Base-by-base conservation (phyloP, 2,329 filamentous ascomycete species). In the Onygenales sp. region DNA sequence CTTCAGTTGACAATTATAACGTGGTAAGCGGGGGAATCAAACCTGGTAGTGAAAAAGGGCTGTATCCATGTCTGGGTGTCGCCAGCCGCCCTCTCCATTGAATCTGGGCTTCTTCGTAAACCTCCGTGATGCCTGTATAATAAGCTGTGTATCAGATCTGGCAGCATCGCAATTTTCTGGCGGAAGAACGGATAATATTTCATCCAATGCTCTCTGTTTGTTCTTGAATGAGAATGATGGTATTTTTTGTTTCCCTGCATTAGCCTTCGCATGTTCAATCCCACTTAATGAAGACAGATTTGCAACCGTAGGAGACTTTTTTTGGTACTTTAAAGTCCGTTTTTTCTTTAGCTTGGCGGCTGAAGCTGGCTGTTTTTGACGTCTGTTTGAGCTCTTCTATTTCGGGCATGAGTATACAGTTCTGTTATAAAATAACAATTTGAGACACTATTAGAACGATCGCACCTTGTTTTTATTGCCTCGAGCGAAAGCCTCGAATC, bases 41-140 rank as follows among this genome's bases (percentile, higher is more conserved):
- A 67, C 66, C 61, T 72, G 70, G 52, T 70, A 65, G 52, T 68
- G 59, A 42, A 64, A 67, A 4, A 72, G 52, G 17, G 63, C 64
- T 2, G 65, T 65, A 9, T 61, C 62, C 54, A 72, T 62, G 2
- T 65, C 63, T 32, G 57, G 59, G 2, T 69, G 60, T 31, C 54
- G 59, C 66, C 67, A 73, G 1, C 62, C 63, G 0, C 63, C 63
- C 11, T 63, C 53, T 1, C 62, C 62, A 46, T 71, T 63, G 27
- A 55, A 54, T 51, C 51, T 65, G 0, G 66, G 62, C 1, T 46
- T 47, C 6, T 54, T 56, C 0, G 51, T 57, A 40, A 73, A 72
- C 31, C 62, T 63, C 43, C 53, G 62, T 1, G 61, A 62, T 2
- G 66, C 66, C 5, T 62, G 52, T 2, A 62, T 34, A 1, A 72